A percentile compares a stretch with the other conserved stretches of the same genome.
Conservation (phyloP, 495 filamentous ascomycete species). For the Aspergillus funiculosus region DNA sequence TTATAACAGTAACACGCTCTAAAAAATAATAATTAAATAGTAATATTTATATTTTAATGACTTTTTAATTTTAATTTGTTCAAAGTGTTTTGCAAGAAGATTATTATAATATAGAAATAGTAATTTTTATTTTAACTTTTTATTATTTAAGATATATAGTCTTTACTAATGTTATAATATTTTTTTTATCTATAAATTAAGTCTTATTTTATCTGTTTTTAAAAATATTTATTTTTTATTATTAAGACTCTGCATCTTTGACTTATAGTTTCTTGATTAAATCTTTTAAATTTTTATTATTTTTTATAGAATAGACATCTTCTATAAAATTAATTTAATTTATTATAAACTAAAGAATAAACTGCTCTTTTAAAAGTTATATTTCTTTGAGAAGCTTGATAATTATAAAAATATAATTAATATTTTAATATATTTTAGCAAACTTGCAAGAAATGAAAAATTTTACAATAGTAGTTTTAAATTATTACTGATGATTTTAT, state of each 20-base stretch:
- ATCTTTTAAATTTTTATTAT: too few relatives aligned
- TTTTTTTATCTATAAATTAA: too few relatives aligned
- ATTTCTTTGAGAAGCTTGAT: too few relatives aligned
- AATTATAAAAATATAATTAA: too few relatives aligned
- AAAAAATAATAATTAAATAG: slow-evolving; percentile 1
- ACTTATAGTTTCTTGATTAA: too few relatives aligned
- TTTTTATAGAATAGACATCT: too few relatives aligned
- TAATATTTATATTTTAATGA: background rate
- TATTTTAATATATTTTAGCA: background rate
- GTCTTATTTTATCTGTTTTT: background rate
- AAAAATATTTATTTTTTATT: background rate
- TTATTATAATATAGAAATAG: too few relatives aligned
- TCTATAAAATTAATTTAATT: too few relatives aligned
- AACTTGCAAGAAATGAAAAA: background rate
- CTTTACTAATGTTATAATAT: background rate
- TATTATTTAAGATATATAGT: background rate
- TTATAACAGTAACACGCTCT: background rate
- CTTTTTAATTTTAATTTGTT: background rate
- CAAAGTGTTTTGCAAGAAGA: background rate
- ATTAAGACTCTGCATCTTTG: too few relatives aligned
- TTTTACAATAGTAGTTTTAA: background rate
- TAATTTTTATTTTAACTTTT: background rate
- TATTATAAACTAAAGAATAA: too few relatives aligned
- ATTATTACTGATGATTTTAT: too few relatives aligned
- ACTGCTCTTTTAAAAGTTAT: too few relatives aligned